phyloP scores from a whole-genome alignment of 768 basidiomycete genomes.

The Naganishia onofrii region DNA sequence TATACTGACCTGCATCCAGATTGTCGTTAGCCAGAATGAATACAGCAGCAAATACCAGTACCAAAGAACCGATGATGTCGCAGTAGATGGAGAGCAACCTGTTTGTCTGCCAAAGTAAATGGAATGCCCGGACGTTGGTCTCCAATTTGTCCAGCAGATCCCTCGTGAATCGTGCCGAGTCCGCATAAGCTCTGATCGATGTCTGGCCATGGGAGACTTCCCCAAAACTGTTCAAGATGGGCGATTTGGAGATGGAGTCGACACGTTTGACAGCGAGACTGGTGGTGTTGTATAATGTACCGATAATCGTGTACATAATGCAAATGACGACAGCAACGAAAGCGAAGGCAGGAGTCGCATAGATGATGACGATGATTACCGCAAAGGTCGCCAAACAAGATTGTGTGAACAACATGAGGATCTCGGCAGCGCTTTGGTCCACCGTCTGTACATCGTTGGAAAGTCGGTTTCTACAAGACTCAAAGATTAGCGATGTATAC shows the following conservation, averaged over 20 bases:
- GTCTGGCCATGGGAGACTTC: constrained; percentile 53
- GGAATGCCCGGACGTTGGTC: constrained; percentile 54
- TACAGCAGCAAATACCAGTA: constrained; percentile 50
- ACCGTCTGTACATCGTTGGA: constrained; percentile 78
- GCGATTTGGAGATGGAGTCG: constrained; percentile 46
- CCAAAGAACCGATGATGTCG: constrained; percentile 52
- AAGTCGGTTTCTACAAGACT: constrained; percentile 60
- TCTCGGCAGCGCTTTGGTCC: constrained; percentile 55
- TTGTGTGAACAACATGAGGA: constrained; percentile 30
- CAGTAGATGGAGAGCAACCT: constrained; percentile 48
- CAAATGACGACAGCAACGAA: constrained; percentile 47
- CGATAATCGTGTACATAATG: constrained; percentile 49
- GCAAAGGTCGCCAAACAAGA: constrained; percentile 44
- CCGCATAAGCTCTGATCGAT: constrained; percentile 54
- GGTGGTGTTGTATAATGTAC: constrained; percentile 52
- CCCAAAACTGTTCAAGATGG: constrained; percentile 53
- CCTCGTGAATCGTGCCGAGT: constrained; percentile 52
- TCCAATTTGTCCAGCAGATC: constrained; percentile 51
- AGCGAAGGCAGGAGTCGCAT: constrained; percentile 51
- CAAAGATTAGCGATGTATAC: neutral
- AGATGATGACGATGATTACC: constrained; percentile 49
- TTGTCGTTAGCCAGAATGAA: constrained; percentile 48
- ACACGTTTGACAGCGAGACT: constrained; percentile 55
- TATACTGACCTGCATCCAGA: constrained; percentile 49
- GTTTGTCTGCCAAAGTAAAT: constrained; percentile 53